Evolutionary conservation across 345 rosid genomes (phyloP).

Genomic region (Camelina hispida): DNA sequence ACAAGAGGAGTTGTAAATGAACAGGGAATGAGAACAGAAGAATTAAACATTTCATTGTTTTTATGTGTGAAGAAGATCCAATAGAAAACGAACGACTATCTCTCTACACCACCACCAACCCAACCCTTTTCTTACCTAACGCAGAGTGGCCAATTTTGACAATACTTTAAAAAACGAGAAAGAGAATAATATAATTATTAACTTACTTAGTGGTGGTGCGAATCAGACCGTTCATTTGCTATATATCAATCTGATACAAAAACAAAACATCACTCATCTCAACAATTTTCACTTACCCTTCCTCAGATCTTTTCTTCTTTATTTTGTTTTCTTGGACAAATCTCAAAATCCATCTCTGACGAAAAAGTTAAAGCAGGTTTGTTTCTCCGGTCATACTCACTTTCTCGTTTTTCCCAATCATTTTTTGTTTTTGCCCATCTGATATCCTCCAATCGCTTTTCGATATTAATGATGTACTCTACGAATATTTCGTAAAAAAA

Average conservation of each 20-base stretch:
- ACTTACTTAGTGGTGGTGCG: slow-evolving; percentile 22
- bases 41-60: no score
- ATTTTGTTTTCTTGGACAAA: background rate
- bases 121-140: slow-evolving; percentile 40
- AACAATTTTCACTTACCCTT: background rate
- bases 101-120: background rate
- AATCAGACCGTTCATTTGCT: slow-evolving; percentile 41
- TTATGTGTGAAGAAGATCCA: background rate
- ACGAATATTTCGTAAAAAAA: slow-evolving; percentile 1
- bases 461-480: background rate
- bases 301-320: slow-evolving; percentile 9
- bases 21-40: no score
- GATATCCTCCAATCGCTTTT: background rate
- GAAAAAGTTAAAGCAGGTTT: slow-evolving; percentile 5
- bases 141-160: slow-evolving; percentile 44
- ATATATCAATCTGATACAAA: slow-evolving; percentile 19
- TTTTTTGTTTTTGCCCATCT: background rate
- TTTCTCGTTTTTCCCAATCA: background rate
- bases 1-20: no score
- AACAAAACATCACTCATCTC: slow-evolving; percentile 16
- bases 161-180: background rate
- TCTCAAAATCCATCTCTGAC: background rate
- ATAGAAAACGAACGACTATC: background rate
- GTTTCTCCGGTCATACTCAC: slow-evolving; percentile 24
- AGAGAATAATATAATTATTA: background rate